Conservation (phyloP, 2,329 filamentous ascomycete genomes). For the Microsporum canis region DNA sequence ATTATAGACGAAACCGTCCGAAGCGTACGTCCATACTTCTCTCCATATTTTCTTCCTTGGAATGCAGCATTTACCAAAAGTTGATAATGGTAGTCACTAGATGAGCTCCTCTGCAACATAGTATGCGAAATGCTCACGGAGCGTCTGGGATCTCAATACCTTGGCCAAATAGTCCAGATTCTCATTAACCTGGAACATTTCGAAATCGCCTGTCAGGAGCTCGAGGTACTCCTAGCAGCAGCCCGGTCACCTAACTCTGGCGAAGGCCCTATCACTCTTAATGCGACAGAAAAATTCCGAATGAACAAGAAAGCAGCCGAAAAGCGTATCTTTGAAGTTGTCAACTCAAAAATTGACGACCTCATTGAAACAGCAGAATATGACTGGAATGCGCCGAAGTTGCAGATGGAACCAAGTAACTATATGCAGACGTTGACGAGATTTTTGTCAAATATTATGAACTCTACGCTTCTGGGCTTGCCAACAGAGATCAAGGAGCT, state of each 20-base stretch:
- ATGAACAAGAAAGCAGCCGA: constrained; percentile 91
- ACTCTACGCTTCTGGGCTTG: constrained; percentile 80
- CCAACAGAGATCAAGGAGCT: constrained; percentile 93
- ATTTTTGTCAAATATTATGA: constrained; percentile 94
- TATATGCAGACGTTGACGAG: constrained; percentile 93
- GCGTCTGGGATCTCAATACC: constrained; percentile 77
- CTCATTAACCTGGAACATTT: constrained; percentile 97
- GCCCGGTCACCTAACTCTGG: constrained; percentile 69
- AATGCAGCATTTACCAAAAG: not conserved
- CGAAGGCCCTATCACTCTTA: constrained; percentile 65
- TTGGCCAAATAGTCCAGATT: constrained; percentile 97
- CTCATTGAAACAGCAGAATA: constrained; percentile 95
- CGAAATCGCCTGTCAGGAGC: constrained; percentile 78
- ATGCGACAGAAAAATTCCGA: constrained; percentile 75
- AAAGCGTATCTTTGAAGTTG: constrained; percentile 94
- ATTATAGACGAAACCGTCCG: constrained; percentile 86
- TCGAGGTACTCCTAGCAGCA: constrained; percentile 75
- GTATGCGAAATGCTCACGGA: constrained; percentile 87
- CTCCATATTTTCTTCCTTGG: not conserved
- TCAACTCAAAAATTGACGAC: constrained; percentile 98
- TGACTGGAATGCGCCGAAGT: constrained; percentile 61
- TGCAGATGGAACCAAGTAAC: constrained; percentile 64
- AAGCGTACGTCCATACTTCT: constrained; percentile 41
- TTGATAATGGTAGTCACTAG: constrained; percentile 53
- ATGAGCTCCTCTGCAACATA: constrained; percentile 83